Evolutionary conservation across 179 eudicot species (phyloP).

Genomic region (Silene vulgaris): DNA sequence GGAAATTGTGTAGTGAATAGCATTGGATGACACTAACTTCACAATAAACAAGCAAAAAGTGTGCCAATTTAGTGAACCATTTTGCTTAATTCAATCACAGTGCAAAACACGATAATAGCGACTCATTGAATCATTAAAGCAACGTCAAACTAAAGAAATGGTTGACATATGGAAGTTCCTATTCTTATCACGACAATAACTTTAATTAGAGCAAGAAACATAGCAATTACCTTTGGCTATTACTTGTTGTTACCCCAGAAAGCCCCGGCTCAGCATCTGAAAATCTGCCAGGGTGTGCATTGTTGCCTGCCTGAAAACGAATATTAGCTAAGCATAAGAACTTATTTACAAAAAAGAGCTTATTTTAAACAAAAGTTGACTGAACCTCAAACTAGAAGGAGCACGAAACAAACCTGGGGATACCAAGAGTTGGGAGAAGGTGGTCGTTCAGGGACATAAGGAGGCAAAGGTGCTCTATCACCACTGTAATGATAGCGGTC

Average conservation of each 20-base stretch:
- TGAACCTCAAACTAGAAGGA: constrained; percentile 15
- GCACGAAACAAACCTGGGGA: constrained; percentile 36
- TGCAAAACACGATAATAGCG: no score
- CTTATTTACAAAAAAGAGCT: neutral
- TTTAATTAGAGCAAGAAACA: constrained; percentile 8
- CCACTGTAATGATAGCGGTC: constrained; percentile 31
- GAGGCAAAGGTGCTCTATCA: constrained; percentile 41
- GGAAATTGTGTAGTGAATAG: no score
- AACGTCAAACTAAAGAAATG: neutral
- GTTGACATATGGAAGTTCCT: neutral
- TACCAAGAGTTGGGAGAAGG: constrained; percentile 41
- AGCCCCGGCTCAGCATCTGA: constrained; percentile 34
- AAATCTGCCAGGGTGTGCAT: constrained; percentile 34
- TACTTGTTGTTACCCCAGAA: constrained; percentile 22
- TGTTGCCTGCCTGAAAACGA: constrained; percentile 35
- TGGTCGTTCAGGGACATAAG: constrained; percentile 43
- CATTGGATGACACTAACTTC: no score
- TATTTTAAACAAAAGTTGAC: neutral
- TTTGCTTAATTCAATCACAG: no score
- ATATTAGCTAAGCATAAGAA: constrained; percentile 2
- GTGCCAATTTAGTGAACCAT: no score
- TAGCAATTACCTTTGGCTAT: constrained; percentile 31
- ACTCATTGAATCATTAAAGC: neutral
- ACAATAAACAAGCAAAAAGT: no score
- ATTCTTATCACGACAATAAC: neutral